Evolutionary conservation across 2,329 filamentous ascomycete genomes (phyloP), one percentile per base, ranked within the genome.

Genomic region (Phaeosphaeriaceae sp.): DNA sequence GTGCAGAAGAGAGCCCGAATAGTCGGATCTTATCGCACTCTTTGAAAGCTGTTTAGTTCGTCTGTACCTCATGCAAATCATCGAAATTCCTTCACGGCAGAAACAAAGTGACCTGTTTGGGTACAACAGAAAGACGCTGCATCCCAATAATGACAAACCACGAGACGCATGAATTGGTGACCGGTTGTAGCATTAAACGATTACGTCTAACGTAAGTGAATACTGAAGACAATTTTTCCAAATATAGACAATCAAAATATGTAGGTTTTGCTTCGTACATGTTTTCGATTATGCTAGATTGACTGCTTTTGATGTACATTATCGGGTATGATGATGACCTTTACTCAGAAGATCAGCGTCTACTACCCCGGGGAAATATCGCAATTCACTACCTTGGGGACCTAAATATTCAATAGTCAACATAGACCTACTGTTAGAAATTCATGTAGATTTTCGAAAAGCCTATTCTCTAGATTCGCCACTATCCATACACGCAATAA

Each of bases 281-380:
- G 76, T 79, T 48, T 79, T 77, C 2, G 79, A 68, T 52, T 79
- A 77, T 44, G 73, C 72, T 35, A 79, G 63, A 48, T 79, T 79
- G 56, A 79, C 77, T 1, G 77, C 77, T 1, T 74, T 75, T 13
- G 66, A 71, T 4, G n/a, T n/a, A 76, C 77, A 52, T 80, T 77
- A 7, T 77, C 77, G 33, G 79, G 76, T 3, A 79, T 64, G 48
- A 76, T 78, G 4, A 79, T 61, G 0, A 80, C 62, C n/a, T n/a
- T n/a, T 12, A 74, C 63, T 4, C 67, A 58, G 11, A 57, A 72
- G 74, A n/a, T 68, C 71, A 0, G 76, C 77, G 3, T 78, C 57
- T 0, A 76, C 76, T 8, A 73, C 74, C 0, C 77, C 77, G 2
- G 79, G 60, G 1, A 68, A 61, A 53, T 79, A 79, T 3, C 77